These are phyloP conservation scores for Puccinia triticina DNA, from an alignment of 1,284 basidiomycete genomes.

Conservation along the genomic window DNA sequence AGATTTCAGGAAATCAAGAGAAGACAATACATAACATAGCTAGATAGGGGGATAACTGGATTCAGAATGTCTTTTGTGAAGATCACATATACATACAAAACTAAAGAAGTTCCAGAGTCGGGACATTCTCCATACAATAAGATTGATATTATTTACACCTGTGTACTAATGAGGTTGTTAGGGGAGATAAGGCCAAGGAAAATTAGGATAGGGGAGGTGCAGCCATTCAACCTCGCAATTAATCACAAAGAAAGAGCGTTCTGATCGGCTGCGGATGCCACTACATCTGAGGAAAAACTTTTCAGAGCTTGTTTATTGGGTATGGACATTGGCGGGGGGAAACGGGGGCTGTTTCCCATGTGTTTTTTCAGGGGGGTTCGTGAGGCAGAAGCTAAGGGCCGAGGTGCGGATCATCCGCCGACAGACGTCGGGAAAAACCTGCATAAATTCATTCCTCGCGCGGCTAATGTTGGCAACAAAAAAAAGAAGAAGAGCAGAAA, in stretches of 20 bases:
- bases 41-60: neutral
- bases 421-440: neutral
- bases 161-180: neutral
- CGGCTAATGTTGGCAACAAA: constrained; percentile 25
- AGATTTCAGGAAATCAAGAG: neutral
- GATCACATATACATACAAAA: neutral
- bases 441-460: neutral
- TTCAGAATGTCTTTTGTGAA: neutral
- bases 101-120: neutral
- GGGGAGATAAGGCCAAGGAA: neutral
- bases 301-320: too few relatives aligned
- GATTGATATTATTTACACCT: constrained; percentile 14
- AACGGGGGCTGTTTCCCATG: too few relatives aligned
- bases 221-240: neutral
- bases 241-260: neutral
- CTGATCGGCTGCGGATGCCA: neutral
- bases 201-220: neutral
- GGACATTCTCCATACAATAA: neutral
- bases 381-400: too few relatives aligned
- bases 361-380: neutral
- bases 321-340: too few relatives aligned
- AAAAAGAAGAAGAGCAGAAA: neutral
- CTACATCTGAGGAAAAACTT: too few relatives aligned
- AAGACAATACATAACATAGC: neutral
- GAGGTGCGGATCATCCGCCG: neutral